Base-by-base conservation (phyloP, 2,329 filamentous ascomycete species). In the Apiospora pterosperma region DNA sequence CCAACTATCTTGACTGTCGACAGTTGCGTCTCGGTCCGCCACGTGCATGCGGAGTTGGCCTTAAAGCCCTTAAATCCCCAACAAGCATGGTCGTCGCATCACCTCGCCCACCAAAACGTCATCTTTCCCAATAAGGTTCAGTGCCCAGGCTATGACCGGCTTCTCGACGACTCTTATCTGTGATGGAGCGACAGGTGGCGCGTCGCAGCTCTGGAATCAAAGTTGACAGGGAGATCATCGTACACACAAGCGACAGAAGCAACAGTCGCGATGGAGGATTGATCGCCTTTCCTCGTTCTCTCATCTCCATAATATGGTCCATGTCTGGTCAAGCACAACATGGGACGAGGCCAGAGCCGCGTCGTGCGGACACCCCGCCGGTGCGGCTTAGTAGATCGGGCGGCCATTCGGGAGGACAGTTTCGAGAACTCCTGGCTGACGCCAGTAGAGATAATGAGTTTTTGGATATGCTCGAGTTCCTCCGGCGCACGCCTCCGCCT, bases 401-500 rank as follows among this genome's bases (percentile, higher is more conserved):
- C 11, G 36, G 41, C 41, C 60, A 34, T 21, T 31, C 31, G 31
- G 36, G 58, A 36, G 58, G 58, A 2, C 58, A 60, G 34, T 39
- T 60, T 39, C 34, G 58, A 3, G 58, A 38, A 21, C 58, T 60
- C 21, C 36, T 60, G 36, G 28, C 14, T 6, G 41, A 42, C 38
- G 44, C 28, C 36, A 19, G 38, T 4, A 21, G 38, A 42, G 36
- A 38, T 11, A 62, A n/a, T 25, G 60, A 42, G 6, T 23, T 41
- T 23, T 25, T 41, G 28, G 60, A 42, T 5, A 73, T 85, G 59
- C 76, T 81, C 48, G 79, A 83, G n/a, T 86, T 86, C 65, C 71
- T 87, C 58, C 80, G 77, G 48, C 79, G 79, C 25, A 76, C 81
- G 31, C 84, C 84, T 0, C 84, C 84, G 6, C 75, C 80, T 3